A percentile compares a stretch with the other conserved stretches of the same genome.
These are phyloP conservation scores for Diaporthe batatas DNA, from an alignment of 2,329 filamentous ascomycete species.

Conservation along the genomic window DNA sequence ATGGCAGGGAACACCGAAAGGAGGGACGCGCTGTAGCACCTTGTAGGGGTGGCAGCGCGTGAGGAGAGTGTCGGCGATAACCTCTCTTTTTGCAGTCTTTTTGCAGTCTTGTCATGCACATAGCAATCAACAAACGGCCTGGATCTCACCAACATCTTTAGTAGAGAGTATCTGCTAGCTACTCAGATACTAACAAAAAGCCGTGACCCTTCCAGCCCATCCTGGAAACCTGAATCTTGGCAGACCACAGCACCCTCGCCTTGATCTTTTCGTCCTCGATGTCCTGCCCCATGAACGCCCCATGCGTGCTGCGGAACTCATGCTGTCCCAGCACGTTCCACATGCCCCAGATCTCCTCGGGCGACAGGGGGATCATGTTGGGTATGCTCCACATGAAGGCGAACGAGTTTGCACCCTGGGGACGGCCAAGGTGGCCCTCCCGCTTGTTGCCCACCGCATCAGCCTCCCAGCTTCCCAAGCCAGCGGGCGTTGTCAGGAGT, in stretches of 20 bases:
- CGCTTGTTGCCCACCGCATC: conserved; percentile 56
- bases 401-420: conserved; percentile 65
- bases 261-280: conserved; percentile 71
- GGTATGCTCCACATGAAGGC: conserved; percentile 84
- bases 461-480: conserved; percentile 61
- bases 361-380: conserved; percentile 79
- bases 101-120: no score
- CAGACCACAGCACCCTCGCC: conserved; percentile 77
- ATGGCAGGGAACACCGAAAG: conserved; percentile 15
- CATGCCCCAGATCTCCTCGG: conserved; percentile 74
- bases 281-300: conserved; percentile 75
- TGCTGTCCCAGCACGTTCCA: conserved; percentile 75
- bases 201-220: conserved; percentile 61
- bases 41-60: conserved; percentile 22
- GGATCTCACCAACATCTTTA: background rate
- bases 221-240: conserved; percentile 76
- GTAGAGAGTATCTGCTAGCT: background rate
- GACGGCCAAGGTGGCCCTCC: conserved; percentile 47
- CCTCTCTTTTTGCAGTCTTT: background rate
- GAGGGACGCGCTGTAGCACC: conserved; percentile 29
- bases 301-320: conserved; percentile 76
- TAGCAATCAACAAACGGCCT: background rate
- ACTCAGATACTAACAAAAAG: conserved; percentile 49
- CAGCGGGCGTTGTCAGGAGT: conserved; percentile 76
- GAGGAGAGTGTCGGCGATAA: conserved; percentile 6